Evolutionary conservation across 2,329 filamentous ascomycete species (phyloP).

Genomic region (Aspergillus ochraceus): DNA sequence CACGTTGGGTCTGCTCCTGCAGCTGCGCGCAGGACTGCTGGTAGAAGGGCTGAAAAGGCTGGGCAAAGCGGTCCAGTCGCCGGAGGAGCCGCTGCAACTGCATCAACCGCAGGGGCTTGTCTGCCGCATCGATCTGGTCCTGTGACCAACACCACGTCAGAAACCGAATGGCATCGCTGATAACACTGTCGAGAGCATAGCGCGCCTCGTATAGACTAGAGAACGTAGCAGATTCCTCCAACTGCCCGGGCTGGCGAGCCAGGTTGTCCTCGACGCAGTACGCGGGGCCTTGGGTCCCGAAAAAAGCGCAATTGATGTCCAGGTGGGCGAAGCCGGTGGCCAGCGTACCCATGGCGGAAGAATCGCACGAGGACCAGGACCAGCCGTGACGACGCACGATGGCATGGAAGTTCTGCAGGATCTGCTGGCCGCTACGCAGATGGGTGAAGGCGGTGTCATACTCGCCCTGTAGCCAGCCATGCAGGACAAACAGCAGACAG

Average conservation of each 20-base stretch:
- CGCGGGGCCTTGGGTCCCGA: background rate
- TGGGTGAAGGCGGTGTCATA: constrained; percentile 8
- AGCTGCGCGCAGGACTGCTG: too few relatives aligned
- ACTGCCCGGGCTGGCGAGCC: too few relatives aligned
- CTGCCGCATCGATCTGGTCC: background rate
- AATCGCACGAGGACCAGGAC: too few relatives aligned
- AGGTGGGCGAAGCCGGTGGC: constrained; percentile 3
- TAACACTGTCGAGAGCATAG: background rate
- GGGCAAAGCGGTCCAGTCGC: too few relatives aligned
- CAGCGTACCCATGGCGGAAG: background rate
- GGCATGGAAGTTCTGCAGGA: constrained; percentile 1
- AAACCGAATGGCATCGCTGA: background rate
- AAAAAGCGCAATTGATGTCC: background rate
- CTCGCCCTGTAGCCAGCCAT: background rate
- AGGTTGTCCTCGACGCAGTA: background rate
- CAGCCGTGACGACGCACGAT: background rate
- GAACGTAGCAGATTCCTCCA: background rate
- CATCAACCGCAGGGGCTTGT: background rate
- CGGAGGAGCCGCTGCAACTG: background rate
- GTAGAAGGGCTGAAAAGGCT: too few relatives aligned
- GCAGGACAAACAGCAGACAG: constrained; percentile 10
- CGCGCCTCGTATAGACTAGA: background rate
- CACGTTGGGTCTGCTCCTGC: too few relatives aligned
- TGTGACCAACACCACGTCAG: background rate
- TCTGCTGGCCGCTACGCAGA: constrained; percentile 5